phyloP scores from a whole-genome alignment of 495 filamentous ascomycete species.

The Alectoria sarmentosa region DNA sequence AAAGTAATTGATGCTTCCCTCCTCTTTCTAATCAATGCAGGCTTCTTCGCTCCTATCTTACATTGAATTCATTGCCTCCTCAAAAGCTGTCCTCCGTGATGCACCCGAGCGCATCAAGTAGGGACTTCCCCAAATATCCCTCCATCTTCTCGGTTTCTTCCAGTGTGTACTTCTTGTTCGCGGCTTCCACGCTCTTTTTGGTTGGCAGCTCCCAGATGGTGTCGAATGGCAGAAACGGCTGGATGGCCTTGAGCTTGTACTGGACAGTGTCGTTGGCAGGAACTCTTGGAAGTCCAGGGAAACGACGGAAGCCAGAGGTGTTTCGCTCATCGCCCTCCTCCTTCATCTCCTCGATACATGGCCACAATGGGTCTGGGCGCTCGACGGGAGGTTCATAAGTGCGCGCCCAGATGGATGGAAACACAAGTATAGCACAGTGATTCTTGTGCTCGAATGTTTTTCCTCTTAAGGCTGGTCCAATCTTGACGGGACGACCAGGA shows the following conservation, averaged over 20 bases:
- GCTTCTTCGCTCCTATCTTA: slow-evolving; percentile 6
- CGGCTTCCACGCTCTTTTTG: slow-evolving; percentile 3
- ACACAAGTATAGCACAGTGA: slow-evolving; percentile 20
- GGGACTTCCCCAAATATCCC: slow-evolving; percentile 14
- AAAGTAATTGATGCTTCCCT: background rate
- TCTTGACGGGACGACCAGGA: slow-evolving; percentile 3
- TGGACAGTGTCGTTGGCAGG: slow-evolving; percentile 31
- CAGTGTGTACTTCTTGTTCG: background rate
- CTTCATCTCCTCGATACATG: slow-evolving; percentile 27
- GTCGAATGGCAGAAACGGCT: slow-evolving; percentile 17
- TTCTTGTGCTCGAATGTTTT: slow-evolving; percentile 22
- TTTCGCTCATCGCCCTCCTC: slow-evolving; percentile 32
- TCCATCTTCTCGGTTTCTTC: slow-evolving; percentile 20
- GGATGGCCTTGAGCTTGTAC: slow-evolving; percentile 25
- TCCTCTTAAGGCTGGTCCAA: slow-evolving; percentile 17
- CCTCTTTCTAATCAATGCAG: slow-evolving; percentile 5
- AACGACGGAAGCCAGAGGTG: slow-evolving; percentile 28
- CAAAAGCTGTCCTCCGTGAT: slow-evolving; percentile 7
- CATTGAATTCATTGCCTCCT: background rate
- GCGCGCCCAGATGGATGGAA: slow-evolving; percentile 27
- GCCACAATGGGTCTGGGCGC: slow-evolving; percentile 28
- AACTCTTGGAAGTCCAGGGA: slow-evolving; percentile 28
- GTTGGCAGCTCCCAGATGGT: slow-evolving; percentile 18
- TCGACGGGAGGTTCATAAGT: slow-evolving; percentile 10
- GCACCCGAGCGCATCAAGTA: slow-evolving; percentile 16